phyloP scores from a whole-genome alignment of 768 basidiomycete genomes.

The Boletus bicolor region DNA sequence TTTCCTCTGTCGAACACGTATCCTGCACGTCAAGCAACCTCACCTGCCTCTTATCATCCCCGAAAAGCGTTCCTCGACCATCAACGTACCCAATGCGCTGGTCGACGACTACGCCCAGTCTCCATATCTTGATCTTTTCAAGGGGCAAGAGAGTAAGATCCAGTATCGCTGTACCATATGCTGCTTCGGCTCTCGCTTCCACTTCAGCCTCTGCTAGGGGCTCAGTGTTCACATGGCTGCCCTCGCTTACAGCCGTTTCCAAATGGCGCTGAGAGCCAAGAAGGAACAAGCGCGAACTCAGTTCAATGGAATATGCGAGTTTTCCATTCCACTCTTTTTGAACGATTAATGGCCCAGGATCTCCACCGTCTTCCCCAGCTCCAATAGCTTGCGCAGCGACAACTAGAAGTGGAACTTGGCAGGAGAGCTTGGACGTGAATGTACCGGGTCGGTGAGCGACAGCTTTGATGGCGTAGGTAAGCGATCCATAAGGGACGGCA shows the following conservation, averaged over 20 bases:
- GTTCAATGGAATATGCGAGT: constrained; percentile 74
- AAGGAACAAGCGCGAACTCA: constrained; percentile 80
- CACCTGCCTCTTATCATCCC: constrained; percentile 6
- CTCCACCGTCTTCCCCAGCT: constrained; percentile 60
- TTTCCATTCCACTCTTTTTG: constrained; percentile 91
- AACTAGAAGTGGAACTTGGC: constrained; percentile 68
- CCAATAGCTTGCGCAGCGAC: constrained; percentile 78
- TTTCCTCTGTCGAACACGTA: constrained; percentile 12
- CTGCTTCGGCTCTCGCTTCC: constrained; percentile 11
- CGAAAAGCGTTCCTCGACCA: neutral
- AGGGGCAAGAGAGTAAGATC: constrained; percentile 82
- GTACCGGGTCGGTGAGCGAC: constrained; percentile 84
- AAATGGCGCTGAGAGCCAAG: constrained; percentile 48
- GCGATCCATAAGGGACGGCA: constrained; percentile 68
- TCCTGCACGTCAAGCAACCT: constrained; percentile 22
- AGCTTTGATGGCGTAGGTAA: constrained; percentile 77
- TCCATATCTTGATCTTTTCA: constrained; percentile 80
- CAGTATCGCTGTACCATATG: constrained; percentile 64
- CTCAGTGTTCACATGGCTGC: neutral
- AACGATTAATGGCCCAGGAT: constrained; percentile 75
- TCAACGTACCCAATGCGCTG: constrained; percentile 30
- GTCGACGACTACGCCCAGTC: constrained; percentile 71
- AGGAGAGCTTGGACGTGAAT: constrained; percentile 71
- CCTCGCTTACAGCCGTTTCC: neutral
- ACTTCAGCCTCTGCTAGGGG: neutral